phyloP scores from a whole-genome alignment of 2,329 filamentous ascomycete species.

The Neonectria hederae region DNA sequence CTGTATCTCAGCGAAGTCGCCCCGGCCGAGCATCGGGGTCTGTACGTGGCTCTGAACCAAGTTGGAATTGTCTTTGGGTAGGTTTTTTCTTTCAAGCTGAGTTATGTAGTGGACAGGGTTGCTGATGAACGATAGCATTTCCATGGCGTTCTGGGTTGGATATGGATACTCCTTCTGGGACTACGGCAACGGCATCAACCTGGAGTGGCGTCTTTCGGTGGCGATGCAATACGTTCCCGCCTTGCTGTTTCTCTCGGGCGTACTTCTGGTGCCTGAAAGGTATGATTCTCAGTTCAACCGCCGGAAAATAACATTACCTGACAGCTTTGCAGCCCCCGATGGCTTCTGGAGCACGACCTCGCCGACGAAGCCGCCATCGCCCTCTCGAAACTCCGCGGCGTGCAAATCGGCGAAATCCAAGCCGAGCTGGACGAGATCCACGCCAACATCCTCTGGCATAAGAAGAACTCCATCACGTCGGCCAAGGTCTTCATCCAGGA shows the following conservation, averaged over 20 bases:
- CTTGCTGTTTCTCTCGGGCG: slow-evolving; percentile 57
- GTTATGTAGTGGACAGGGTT: too few relatives aligned
- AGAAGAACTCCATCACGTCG: slow-evolving; percentile 30
- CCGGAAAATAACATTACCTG: neutral
- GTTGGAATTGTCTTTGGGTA: slow-evolving; percentile 67
- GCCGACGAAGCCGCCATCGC: slow-evolving; percentile 54
- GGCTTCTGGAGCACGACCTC: slow-evolving; percentile 63
- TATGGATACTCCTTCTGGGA: slow-evolving; percentile 66
- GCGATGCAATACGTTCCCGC: slow-evolving; percentile 62
- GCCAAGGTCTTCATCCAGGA: slow-evolving; percentile 59
- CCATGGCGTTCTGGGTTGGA: slow-evolving; percentile 57
- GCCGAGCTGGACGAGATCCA: slow-evolving; percentile 51
- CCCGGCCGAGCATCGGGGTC: slow-evolving; percentile 62
- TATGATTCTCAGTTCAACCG: slow-evolving; percentile 42
- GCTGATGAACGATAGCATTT: slow-evolving; percentile 13
- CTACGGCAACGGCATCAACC: slow-evolving; percentile 50
- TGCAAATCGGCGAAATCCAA: slow-evolving; percentile 48
- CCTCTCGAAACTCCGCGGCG: slow-evolving; percentile 61
- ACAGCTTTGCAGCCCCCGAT: slow-evolving; percentile 56
- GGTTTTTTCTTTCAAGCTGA: slow-evolving; percentile 19
- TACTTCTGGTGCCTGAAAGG: slow-evolving; percentile 65
- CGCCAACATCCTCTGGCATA: slow-evolving; percentile 52
- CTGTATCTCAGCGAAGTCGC: slow-evolving; percentile 68
- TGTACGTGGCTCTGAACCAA: slow-evolving; percentile 68
- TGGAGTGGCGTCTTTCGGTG: slow-evolving; percentile 64